Conservation (phyloP, 1,284 basidiomycete genomes). For the Fistulina hepatica region DNA sequence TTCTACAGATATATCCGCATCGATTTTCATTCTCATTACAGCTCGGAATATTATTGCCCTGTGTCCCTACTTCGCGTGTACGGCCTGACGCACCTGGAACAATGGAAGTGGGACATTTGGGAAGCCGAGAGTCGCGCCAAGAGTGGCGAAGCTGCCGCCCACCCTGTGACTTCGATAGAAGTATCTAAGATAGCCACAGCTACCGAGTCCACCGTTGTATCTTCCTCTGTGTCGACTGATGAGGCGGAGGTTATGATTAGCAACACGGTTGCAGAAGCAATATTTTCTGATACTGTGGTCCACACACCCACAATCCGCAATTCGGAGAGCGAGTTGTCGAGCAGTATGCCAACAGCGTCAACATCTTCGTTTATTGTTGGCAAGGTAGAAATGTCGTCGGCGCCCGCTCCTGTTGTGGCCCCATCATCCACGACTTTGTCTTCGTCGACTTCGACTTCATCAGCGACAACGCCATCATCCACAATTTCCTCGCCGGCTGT, state of each 20-base stretch:
- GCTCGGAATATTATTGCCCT: constrained; percentile 94
- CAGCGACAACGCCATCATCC: not conserved
- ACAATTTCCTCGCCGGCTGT: not conserved
- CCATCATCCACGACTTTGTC: not conserved
- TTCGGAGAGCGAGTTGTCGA: not conserved
- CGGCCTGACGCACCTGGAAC: constrained; percentile 93
- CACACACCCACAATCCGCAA: too few relatives aligned
- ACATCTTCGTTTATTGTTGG: too few relatives aligned
- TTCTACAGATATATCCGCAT: constrained; percentile 93
- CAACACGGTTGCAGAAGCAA: too few relatives aligned
- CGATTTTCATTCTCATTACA: constrained; percentile 91
- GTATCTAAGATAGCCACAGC: constrained; percentile 10
- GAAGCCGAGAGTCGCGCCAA: constrained; percentile 48
- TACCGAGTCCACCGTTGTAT: not conserved
- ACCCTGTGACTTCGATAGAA: constrained; percentile 2
- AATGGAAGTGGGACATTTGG: constrained; percentile 87
- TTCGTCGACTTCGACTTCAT: not conserved
- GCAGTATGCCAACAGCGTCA: not conserved
- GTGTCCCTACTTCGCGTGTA: constrained; percentile 89
- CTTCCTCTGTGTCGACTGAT: not conserved
- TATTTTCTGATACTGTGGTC: too few relatives aligned
- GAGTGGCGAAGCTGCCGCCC: constrained; percentile 21
- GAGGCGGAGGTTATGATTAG: too few relatives aligned
- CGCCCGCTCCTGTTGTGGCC: not conserved
- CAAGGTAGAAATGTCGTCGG: too few relatives aligned